Evolutionary conservation across 2,329 filamentous ascomycete species (phyloP), one percentile per base, ranked within the genome.

Genomic region (Apiospora sp.): DNA sequence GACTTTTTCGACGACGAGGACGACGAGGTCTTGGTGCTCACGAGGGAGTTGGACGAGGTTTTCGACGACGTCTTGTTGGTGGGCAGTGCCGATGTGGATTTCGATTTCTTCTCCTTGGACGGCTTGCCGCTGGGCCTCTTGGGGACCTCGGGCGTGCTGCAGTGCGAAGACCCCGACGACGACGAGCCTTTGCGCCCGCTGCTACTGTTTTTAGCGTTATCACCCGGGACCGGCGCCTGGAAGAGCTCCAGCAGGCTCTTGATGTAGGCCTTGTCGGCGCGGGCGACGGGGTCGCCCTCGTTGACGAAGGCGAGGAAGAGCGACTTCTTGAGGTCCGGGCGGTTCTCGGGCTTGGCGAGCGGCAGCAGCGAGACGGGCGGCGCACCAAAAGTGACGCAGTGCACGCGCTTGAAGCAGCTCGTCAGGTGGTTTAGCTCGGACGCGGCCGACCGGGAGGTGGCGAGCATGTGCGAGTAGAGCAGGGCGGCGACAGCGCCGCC

Each of bases 361-460:
- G 94, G 93, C 1, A 93, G 85, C 0, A 95, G 86, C 27, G 91
- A 92, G 1, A 97, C 86, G 0, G 94, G 94, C 0, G 94, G 94
- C 0, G 93, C 88, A n/a, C 94, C 94, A 76, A 97, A 97, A 0
- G 92, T 95, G 54, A 97, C 85, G 82, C 94, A 97, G 81, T 97
- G 94, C 3, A 97, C 88, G 58, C 93, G 87, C 78, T 92, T 92
- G 84, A 97, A 96, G 81, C 87, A 91, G 1, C 87, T 87, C 0
- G 92, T 91, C 5, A 97, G 87, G 44, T 85, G 81, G 73, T 88
- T 93, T 61, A 97, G 89, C 78, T 96, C 92, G 8, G 92, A 94
- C 58, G 86, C 81, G 3, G 92, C 85, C 2, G 81, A 81, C 16
- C 80, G 82, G 1, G 86, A 88, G 2, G 84, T 86, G 2, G 90